Percentiles rank a stretch among this genome's conserved stretches.
phyloP scores from a whole-genome alignment of 257 asterid genomes.

The Lycium barbarum region DNA sequence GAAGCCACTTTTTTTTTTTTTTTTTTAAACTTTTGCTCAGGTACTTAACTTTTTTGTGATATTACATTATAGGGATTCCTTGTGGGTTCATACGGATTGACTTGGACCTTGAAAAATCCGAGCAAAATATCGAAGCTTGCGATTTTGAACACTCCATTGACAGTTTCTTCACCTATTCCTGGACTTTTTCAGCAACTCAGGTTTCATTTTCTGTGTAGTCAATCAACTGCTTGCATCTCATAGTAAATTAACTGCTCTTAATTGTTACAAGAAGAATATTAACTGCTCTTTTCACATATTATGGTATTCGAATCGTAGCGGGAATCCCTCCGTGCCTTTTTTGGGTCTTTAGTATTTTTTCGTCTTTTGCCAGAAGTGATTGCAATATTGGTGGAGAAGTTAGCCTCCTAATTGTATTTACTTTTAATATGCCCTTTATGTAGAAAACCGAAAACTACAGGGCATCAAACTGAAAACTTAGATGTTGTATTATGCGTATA shows the following conservation, averaged over 20 bases:
- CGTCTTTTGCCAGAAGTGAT: not conserved
- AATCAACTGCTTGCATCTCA: slow-evolving; percentile 1
- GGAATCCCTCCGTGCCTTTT: not conserved
- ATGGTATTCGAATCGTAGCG: not conserved
- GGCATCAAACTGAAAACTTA: not conserved
- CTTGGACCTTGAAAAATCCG: slow-evolving; percentile 91
- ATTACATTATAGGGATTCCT: slow-evolving; percentile 75
- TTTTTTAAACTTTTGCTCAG: slow-evolving; percentile 20
- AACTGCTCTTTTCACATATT: slow-evolving; percentile 1
- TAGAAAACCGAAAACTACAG: not conserved
- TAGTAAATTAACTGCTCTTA: not conserved
- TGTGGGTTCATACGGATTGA: slow-evolving; percentile 95
- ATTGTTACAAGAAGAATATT: not conserved
- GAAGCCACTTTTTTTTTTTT: too few relatives aligned
- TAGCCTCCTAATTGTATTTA: slow-evolving; percentile 14
- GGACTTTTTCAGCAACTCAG: slow-evolving; percentile 94
- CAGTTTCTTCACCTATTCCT: slow-evolving; percentile 90
- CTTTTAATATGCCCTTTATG: slow-evolving; percentile 1
- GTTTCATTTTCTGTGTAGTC: slow-evolving; percentile 40
- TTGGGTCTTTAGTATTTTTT: slow-evolving; percentile 4
- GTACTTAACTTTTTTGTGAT: not conserved
- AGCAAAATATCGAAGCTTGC: slow-evolving; percentile 79
- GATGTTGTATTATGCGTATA: not conserved
- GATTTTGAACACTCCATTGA: slow-evolving; percentile 84
- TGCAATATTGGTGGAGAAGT: not conserved